A percentile compares a stretch with the other conserved stretches of the same genome.
Conservation (phyloP, 2,329 filamentous ascomycete genomes). For the Colletotrichum filicis region DNA sequence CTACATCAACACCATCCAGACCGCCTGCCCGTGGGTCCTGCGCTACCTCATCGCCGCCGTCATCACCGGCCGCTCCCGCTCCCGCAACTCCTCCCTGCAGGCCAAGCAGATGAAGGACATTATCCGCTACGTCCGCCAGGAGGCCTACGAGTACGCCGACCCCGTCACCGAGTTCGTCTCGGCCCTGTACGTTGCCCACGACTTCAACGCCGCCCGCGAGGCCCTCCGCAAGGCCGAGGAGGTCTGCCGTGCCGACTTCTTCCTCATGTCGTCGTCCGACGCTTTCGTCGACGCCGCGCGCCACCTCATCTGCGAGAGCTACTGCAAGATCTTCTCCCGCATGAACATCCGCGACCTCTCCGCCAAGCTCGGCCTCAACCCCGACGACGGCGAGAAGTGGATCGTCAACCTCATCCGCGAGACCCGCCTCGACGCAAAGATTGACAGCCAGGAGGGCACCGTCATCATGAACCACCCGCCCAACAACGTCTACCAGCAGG, state of each 20-base stretch:
- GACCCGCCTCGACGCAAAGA: constrained; percentile 97
- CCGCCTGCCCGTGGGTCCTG: constrained; percentile 94
- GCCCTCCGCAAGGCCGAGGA: constrained; percentile 89
- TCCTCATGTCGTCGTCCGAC: constrained; percentile 86
- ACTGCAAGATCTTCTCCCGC: constrained; percentile 99
- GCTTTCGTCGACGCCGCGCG: constrained; percentile 93
- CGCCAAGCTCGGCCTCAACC: constrained; percentile 87
- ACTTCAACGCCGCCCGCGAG: constrained; percentile 93
- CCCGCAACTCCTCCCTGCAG: constrained; percentile 85
- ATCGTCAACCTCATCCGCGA: constrained; percentile 99
- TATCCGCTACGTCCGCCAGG: constrained; percentile 93
- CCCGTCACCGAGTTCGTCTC: constrained; percentile 97
- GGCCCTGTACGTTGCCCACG: constrained; percentile 87
- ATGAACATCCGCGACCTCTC: constrained; percentile 99
- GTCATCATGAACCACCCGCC: constrained; percentile 99
- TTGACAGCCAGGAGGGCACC: constrained; percentile 98
- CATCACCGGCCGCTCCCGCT: constrained; percentile 88
- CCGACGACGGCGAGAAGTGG: constrained; percentile 99
- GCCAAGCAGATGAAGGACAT: constrained; percentile 99
- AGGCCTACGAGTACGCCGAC: constrained; percentile 97
- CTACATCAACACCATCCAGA: constrained; percentile 99
- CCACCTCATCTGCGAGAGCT: constrained; percentile 97
- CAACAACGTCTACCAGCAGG: constrained; percentile 98
- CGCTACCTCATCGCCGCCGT: constrained; percentile 94
- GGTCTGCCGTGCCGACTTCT: constrained; percentile 94